These are phyloP conservation scores for Phylloporus scabripes DNA, from an alignment of 768 basidiomycete species.

Conservation along the genomic window DNA sequence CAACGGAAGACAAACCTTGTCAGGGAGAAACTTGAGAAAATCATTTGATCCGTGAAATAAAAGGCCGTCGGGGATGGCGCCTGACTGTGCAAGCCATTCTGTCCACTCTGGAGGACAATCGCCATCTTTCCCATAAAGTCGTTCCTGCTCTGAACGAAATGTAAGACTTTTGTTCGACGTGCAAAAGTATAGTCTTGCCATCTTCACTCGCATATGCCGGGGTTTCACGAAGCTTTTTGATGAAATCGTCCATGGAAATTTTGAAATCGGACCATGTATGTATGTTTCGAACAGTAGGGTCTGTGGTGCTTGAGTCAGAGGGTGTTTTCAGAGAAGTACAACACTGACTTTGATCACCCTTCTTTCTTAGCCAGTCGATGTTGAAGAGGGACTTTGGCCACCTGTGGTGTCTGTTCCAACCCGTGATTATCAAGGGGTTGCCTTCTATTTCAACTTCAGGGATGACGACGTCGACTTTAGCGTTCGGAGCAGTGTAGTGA, in stretches of 20 bases:
- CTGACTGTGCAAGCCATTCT: conserved; percentile 46
- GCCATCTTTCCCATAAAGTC: conserved; percentile 75
- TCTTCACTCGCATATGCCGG: conserved; percentile 32
- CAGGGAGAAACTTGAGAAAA: conserved; percentile 50
- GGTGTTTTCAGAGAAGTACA: not conserved
- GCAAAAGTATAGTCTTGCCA: conserved; percentile 29
- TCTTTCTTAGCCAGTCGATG: conserved; percentile 45
- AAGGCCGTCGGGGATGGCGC: conserved; percentile 48
- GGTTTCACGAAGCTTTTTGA: conserved; percentile 38
- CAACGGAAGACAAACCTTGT: conserved; percentile 36
- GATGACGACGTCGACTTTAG: conserved; percentile 33
- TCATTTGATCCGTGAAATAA: conserved; percentile 53
- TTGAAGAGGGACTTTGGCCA: conserved; percentile 58
- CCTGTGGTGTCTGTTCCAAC: conserved; percentile 45
- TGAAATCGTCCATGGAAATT: conserved; percentile 49
- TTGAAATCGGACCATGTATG: conserved; percentile 49
- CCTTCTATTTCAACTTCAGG: conserved; percentile 45
- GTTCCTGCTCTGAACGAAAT: conserved; percentile 42
- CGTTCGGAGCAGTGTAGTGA: conserved; percentile 20
- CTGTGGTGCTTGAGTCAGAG: conserved; percentile 31
- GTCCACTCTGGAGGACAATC: conserved; percentile 64
- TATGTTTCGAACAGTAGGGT: conserved; percentile 59
- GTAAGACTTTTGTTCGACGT: not conserved
- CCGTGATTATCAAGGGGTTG: conserved; percentile 58
- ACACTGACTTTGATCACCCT: conserved; percentile 29